Evolutionary conservation across 1,284 basidiomycete species (phyloP).

Genomic region (Pterula multifida): DNA sequence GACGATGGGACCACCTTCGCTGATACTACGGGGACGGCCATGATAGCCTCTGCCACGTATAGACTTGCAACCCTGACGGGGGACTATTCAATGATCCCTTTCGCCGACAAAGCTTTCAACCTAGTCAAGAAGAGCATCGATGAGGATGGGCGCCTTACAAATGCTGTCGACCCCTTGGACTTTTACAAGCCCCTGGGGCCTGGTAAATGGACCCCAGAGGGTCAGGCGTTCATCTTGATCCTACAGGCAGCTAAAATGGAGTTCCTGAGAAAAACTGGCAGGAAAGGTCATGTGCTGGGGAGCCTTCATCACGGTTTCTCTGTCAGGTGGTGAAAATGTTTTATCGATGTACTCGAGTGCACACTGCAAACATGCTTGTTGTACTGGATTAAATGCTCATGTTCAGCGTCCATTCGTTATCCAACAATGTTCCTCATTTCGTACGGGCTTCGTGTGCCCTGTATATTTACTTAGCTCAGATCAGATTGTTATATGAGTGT

Average conservation of each 20-base stretch:
- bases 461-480: too few species aligned
- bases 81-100: conserved; percentile 21
- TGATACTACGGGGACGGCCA: conserved; percentile 39
- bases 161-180: conserved; percentile 51
- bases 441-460: too few species aligned
- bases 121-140: conserved; percentile 27
- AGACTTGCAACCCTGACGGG: conserved; percentile 25
- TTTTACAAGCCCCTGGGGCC: conserved; percentile 30
- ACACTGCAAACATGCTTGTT: too few species aligned
- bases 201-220: conserved; percentile 38
- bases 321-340: too few species aligned
- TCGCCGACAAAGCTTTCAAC: conserved; percentile 28
- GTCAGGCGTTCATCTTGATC: conserved; percentile 57
- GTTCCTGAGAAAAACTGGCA: conserved; percentile 15
- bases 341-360: too few species aligned
- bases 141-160: conserved; percentile 37
- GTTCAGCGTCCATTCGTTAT: too few species aligned
- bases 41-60: conserved; percentile 43
- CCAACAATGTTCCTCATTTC: too few species aligned
- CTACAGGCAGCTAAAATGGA: conserved; percentile 59
- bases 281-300: not conserved
- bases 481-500: too few species aligned
- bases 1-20: conserved; percentile 33
- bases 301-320: too few species aligned
- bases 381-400: too few species aligned